Base-by-base conservation (phyloP, 768 basidiomycete genomes). In the Sarcodon sp. region DNA sequence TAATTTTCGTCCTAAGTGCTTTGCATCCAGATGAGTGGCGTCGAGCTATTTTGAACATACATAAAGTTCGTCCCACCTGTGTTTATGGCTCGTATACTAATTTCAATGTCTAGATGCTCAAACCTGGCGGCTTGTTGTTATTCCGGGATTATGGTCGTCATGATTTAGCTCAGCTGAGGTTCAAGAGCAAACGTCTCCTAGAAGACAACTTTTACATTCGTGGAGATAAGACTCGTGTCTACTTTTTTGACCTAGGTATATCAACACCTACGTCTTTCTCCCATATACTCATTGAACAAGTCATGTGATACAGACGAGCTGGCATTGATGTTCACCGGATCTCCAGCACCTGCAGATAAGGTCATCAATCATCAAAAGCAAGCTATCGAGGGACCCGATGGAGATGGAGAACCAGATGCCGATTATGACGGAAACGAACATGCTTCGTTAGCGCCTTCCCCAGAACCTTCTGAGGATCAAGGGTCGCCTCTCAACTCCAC, bases 141-240 rank as follows among this genome's bases (percentile, higher is more conserved):
- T 71, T 98, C 50, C 81, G 96, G 9, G 96, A 99, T 63, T 99
- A 98, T 58, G 96, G 94, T 3, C 78, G 94, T 21, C 75, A 97
- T 59, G 94, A 99, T 60, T 76, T 99, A 41, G 88, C 96, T 1
- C 94, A 97, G 62, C 69, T 99, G 41, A 75, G 96, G 8, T 96
- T 99, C 71, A 96, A 90, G 64, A 73, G 73, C 6, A 80, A 83
- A 1, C 74, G 96, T 9, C 73, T 98, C 48, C 75, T 98, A 9
- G 87, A 90, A 38, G 90, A 93, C 43, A 93, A 96, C 60, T 83
- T 99, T 54, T 99, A 99, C 58, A 85, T 96, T 46, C 77, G 96
- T 35, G 96, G 96, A 0, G 96, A 99, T 66, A 93, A 90, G 57
- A 98, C 96, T 0, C 73, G 96, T 35, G 96, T 99, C 0, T 98